phyloP scores from a whole-genome alignment of 768 basidiomycete species.

The Lyophyllum semitale region DNA sequence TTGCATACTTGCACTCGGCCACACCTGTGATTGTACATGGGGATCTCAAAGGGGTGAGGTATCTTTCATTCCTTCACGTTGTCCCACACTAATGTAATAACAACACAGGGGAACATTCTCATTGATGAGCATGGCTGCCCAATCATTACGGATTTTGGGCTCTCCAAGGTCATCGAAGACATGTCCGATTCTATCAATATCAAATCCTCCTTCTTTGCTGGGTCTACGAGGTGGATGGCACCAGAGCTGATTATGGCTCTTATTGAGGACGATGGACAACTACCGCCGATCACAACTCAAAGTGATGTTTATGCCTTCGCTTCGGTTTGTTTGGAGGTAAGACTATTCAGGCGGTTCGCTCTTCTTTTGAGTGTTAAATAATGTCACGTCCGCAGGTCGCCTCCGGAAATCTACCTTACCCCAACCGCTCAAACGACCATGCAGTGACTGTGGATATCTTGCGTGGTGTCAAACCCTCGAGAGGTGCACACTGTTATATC shows the following conservation, averaged over 20 bases:
- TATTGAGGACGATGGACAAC: conserved; percentile 44
- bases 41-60: conserved; percentile 57
- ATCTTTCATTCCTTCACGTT: conserved; percentile 16
- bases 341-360: background rate
- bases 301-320: conserved; percentile 66
- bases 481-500: conserved; percentile 30
- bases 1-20: conserved; percentile 57
- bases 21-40: conserved; percentile 60
- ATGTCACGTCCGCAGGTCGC: conserved; percentile 39
- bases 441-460: conserved; percentile 58
- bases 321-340: conserved; percentile 60
- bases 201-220: conserved; percentile 46
- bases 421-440: conserved; percentile 54
- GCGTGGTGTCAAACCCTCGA: conserved; percentile 49
- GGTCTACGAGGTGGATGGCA: conserved; percentile 57
- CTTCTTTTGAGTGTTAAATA: background rate
- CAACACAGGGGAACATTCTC: conserved; percentile 55
- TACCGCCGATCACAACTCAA: conserved; percentile 47
- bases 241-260: conserved; percentile 56
- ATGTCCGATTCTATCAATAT: conserved; percentile 39
- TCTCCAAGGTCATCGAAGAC: conserved; percentile 60
- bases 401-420: conserved; percentile 52
- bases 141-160: conserved; percentile 63
- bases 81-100: background rate
- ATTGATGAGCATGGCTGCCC: conserved; percentile 52